A percentile compares a stretch with the other conserved stretches of the same genome.
Evolutionary conservation across 495 filamentous ascomycete species (phyloP).

Genomic region (Daldinia vernicosa): DNA sequence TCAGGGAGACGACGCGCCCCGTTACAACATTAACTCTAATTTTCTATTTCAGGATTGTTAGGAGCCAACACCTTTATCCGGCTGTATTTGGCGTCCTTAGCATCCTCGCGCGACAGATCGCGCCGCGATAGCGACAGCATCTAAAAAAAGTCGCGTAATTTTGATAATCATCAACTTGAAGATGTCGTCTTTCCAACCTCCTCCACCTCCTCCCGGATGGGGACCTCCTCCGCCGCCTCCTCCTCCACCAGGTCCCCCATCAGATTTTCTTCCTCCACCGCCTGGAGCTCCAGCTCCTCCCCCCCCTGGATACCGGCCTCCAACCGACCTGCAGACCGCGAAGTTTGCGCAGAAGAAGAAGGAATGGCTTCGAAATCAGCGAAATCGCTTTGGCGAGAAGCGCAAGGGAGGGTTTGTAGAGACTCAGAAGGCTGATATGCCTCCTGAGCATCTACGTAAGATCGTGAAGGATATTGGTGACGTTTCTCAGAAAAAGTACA

Average conservation of each 20-base stretch:
- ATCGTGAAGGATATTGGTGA: constrained; percentile 99
- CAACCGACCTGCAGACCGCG: constrained; percentile 83
- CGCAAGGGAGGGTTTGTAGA: constrained; percentile 95
- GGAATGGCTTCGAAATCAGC: constrained; percentile 94
- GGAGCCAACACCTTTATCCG: constrained; percentile 4
- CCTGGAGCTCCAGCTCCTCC: constrained; percentile 76
- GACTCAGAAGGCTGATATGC: constrained; percentile 99
- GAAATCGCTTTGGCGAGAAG: constrained; percentile 96
- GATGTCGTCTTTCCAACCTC: constrained; percentile 79
- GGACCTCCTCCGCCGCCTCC: constrained; percentile 65
- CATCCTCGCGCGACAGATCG: constrained; percentile 45
- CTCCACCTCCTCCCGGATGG: constrained; percentile 67
- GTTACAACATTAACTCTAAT: neutral
- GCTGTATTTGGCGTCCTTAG: constrained; percentile 31
- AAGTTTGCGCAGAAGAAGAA: constrained; percentile 99
- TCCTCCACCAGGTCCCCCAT: constrained; percentile 78
- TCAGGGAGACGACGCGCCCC: constrained; percentile 30
- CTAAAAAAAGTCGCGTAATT: constrained; percentile 29
- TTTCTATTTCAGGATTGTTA: constrained; percentile 9
- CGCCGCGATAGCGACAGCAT: constrained; percentile 47
- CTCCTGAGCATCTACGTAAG: constrained; percentile 96
- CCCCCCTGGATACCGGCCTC: constrained; percentile 87
- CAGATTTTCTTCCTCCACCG: constrained; percentile 73
- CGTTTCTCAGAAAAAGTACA: constrained; percentile 99
- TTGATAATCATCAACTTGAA: constrained; percentile 44